A percentile compares a stretch with the other conserved stretches of the same genome.
Evolutionary conservation across 805 yeast genomes (phyloP).

Genomic region (Clavispora phyllophila): DNA sequence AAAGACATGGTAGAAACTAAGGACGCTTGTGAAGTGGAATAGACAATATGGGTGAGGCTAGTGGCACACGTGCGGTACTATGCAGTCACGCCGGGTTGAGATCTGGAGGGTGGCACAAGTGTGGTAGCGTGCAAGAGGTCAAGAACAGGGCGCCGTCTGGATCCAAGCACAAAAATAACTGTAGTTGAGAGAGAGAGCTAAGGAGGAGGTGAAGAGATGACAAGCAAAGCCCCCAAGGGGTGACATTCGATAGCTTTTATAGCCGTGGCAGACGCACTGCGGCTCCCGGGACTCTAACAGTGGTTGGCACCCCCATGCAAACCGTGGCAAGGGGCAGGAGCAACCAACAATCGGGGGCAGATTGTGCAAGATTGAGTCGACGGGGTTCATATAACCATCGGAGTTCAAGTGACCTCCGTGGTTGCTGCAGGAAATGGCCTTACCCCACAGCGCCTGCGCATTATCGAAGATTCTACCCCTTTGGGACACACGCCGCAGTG

Average conservation of each 20-base stretch:
- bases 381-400: background rate
- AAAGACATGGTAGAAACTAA: constrained; percentile 30
- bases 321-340: background rate
- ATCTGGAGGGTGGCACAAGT: background rate
- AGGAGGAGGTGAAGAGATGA: background rate
- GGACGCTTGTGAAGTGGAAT: background rate
- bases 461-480: constrained; percentile 3
- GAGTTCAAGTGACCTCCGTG: constrained; percentile 2
- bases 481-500: background rate
- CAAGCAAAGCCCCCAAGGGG: background rate
- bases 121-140: background rate
- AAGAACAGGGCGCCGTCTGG: too few species aligned
- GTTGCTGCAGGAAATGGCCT: background rate
- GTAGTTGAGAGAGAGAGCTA: too few species aligned
- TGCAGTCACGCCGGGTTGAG: background rate
- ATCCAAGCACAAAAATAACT: too few species aligned
- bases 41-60: background rate
- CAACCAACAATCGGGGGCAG: background rate
- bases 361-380: background rate
- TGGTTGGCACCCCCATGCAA: background rate
- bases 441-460: constrained; percentile 5
- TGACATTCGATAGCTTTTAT: background rate
- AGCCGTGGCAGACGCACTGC: background rate
- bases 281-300: background rate
- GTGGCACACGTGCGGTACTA: background rate